Evolutionary conservation across 495 filamentous ascomycete genomes (phyloP).

Genomic region (Daldinia childiae): DNA sequence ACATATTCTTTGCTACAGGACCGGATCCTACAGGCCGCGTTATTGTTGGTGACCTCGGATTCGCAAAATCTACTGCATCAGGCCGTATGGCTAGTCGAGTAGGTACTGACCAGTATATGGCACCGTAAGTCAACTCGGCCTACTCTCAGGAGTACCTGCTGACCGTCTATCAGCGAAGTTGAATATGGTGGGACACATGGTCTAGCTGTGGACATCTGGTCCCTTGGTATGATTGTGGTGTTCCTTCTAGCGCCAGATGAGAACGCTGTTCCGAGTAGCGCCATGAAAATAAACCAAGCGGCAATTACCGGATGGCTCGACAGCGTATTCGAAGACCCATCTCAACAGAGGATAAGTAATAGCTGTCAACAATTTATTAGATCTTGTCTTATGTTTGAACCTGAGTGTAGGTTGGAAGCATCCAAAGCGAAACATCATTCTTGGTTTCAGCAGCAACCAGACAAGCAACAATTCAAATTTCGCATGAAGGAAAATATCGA

Average conservation of each 20-base stretch:
- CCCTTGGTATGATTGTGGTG: constrained; percentile 29
- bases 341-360: constrained; percentile 50
- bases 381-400: constrained; percentile 62
- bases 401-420: constrained; percentile 61
- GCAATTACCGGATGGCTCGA: constrained; percentile 31
- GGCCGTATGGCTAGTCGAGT: constrained; percentile 68
- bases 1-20: constrained; percentile 80
- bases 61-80: constrained; percentile 56
- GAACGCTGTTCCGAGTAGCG: constrained; percentile 42
- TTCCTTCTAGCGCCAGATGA: constrained; percentile 25
- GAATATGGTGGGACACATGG: constrained; percentile 33
- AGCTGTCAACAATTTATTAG: constrained; percentile 64
- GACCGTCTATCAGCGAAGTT: constrained; percentile 36
- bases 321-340: constrained; percentile 50
- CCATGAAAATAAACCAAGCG: constrained; percentile 42
- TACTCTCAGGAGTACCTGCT: background rate
- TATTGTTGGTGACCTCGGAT: constrained; percentile 79
- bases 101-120: constrained; percentile 72
- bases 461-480: constrained; percentile 7
- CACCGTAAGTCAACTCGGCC: constrained; percentile 67
- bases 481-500: constrained; percentile 13
- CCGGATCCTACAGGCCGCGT: constrained; percentile 62
- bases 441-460: constrained; percentile 64
- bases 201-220: constrained; percentile 58
- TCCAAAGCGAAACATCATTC: constrained; percentile 63